Evolutionary conservation across 495 filamentous ascomycete genomes (phyloP).

Genomic region (Neurospora intermedia): DNA sequence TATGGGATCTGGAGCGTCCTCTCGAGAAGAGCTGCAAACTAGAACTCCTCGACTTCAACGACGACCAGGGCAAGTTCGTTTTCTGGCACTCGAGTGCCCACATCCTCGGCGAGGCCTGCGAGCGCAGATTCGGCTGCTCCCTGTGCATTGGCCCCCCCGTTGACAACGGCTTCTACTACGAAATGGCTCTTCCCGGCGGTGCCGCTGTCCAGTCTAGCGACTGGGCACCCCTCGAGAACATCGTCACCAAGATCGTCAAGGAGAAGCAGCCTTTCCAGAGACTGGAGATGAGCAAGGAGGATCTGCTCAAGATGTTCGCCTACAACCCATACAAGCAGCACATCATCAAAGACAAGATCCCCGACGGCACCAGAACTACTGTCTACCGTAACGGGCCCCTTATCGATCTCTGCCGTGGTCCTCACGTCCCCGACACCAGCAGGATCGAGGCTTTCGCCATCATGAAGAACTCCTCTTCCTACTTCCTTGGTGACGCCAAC

Average conservation of each 20-base stretch:
- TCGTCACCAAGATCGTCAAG: constrained; percentile 71
- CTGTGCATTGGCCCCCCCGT: constrained; percentile 81
- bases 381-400: constrained; percentile 66
- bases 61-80: constrained; percentile 60
- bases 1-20: constrained; percentile 90
- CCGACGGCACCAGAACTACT: constrained; percentile 78
- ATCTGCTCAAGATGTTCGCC: constrained; percentile 89
- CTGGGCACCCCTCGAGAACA: constrained; percentile 68
- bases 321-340: constrained; percentile 81
- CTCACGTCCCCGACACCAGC: constrained; percentile 85
- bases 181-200: constrained; percentile 76
- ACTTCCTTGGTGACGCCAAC: constrained; percentile 85
- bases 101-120: constrained; percentile 84
- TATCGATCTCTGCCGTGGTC: constrained; percentile 45
- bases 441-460: constrained; percentile 89
- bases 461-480: constrained; percentile 87
- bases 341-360: constrained; percentile 87
- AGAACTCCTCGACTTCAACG: constrained; percentile 70
- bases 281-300: constrained; percentile 74
- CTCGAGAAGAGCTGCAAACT: constrained; percentile 72
- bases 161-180: constrained; percentile 94
- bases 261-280: constrained; percentile 95
- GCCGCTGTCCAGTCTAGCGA: constrained; percentile 64
- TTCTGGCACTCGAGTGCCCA: constrained; percentile 82
- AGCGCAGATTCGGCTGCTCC: constrained; percentile 79